A percentile compares a stretch with the other conserved stretches of the same genome.
Evolutionary conservation across 805 yeast genomes (phyloP).

Genomic region (Ogataea thermomethanolica): DNA sequence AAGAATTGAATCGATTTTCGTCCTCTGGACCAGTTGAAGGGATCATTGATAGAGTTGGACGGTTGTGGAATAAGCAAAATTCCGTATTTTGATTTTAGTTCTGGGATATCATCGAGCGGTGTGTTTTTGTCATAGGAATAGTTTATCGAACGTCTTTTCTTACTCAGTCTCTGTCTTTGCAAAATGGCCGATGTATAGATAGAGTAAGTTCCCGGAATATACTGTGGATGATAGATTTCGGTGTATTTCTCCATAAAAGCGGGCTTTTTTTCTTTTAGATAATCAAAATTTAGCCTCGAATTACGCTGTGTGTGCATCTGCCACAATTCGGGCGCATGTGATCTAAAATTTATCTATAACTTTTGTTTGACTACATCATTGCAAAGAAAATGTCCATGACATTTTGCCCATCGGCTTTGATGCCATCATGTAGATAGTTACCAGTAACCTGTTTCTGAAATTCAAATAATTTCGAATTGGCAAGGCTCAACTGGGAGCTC

Average conservation of each 20-base stretch:
- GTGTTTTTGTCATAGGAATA: slow-evolving; percentile 16
- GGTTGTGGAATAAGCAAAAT: slow-evolving; percentile 47
- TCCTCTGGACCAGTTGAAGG: slow-evolving; percentile 44
- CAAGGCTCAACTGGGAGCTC: slow-evolving; percentile 39
- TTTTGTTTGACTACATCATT: neutral
- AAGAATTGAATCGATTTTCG: slow-evolving; percentile 39
- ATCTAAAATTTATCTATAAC: neutral
- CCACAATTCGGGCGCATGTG: neutral
- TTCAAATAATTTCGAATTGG: slow-evolving; percentile 21
- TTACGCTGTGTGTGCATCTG: neutral
- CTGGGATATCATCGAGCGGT: slow-evolving; percentile 22
- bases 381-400: slow-evolving; percentile 39
- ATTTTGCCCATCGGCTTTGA: slow-evolving; percentile 38
- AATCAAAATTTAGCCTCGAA: no score
- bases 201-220: slow-evolving; percentile 54
- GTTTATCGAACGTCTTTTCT: slow-evolving; percentile 5
- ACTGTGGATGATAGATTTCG: slow-evolving; percentile 37
- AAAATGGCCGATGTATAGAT: slow-evolving; percentile 42
- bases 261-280: neutral
- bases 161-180: slow-evolving; percentile 12
- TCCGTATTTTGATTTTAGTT: slow-evolving; percentile 30
- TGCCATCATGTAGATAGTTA: slow-evolving; percentile 50
- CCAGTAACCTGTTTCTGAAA: slow-evolving; percentile 42
- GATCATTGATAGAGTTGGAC: slow-evolving; percentile 47
- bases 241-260: slow-evolving; percentile 34